A percentile compares a stretch with the other conserved stretches of the same genome.
Evolutionary conservation across 306 rosid species (phyloP).

Genomic region (Lathyrus sativus): DNA sequence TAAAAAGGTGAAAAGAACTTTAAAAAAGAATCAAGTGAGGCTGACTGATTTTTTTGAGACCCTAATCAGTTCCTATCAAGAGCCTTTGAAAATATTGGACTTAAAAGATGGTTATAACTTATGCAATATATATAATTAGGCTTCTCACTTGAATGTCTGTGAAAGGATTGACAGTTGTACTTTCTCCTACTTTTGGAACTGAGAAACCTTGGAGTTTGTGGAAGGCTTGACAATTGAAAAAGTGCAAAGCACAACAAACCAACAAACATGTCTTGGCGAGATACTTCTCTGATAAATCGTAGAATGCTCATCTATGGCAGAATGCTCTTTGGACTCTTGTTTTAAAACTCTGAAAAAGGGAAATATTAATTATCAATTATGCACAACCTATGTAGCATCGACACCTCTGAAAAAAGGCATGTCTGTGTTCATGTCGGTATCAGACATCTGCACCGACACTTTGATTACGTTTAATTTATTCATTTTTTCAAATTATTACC

Average conservation of each 20-base stretch:
- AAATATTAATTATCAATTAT: too few species aligned
- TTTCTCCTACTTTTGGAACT: neutral
- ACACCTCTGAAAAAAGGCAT: too few species aligned
- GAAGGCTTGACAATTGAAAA: neutral
- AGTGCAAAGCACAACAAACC: neutral
- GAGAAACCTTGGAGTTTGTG: neutral
- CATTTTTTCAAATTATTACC: too few species aligned
- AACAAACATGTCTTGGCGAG: neutral
- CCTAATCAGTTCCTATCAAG: neutral
- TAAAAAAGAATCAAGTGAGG: neutral
- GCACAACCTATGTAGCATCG: too few species aligned
- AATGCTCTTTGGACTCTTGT: too few species aligned
- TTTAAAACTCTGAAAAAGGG: too few species aligned
- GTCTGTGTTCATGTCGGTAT: too few species aligned
- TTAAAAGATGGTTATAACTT: neutral
- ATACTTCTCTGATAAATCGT: neutral
- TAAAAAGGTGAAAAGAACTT: neutral
- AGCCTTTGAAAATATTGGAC: neutral
- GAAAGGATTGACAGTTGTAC: neutral
- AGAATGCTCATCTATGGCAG: too few species aligned
- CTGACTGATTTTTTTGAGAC: conserved; percentile 3
- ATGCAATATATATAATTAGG: neutral
- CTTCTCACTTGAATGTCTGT: neutral
- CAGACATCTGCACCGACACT: too few species aligned
- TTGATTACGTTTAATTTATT: too few species aligned